Base-by-base conservation (phyloP, 352 stramenopile genomes). In the Phytophthora pinifolia region DNA sequence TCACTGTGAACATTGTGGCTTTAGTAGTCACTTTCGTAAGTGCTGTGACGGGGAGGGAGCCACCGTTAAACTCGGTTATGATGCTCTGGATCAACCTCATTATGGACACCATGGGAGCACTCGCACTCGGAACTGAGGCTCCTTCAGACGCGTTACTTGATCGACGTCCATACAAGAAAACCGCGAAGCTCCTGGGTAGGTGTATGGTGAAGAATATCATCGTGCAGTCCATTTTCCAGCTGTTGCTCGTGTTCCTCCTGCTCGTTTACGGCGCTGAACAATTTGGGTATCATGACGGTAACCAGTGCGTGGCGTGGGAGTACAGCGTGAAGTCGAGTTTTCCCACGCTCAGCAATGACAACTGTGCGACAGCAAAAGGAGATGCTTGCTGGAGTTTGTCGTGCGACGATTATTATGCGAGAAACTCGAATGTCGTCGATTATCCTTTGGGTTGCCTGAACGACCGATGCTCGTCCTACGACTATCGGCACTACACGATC, bases 401-500 rank as follows among this genome's bases (percentile, higher is more conserved):
- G 30, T 92, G 79, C 36, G 62, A 77, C 1, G 67, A 89, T 50
- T 97, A 93, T 50, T 97, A 92, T 54, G 60, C 56, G 33, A 48
- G 75, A 6, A 58, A 59, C 12, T 60, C 75, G 6, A 54, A 36
- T 0, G 32, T 68, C 6, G 31, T 54, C 6, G 67, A 88, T 35
- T 87, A 80, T 31, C 83, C 83, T 5, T 31, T 68, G 1, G 56
- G 54, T 7, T 92, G 80, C 42, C 46, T 92, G 25, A 61, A 85
- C 17, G 14, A 46, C 10, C 67, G 55, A 27, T 93, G 83, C 45
- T 9, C 46, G 15, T 13, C 59, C 38, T 79, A 95, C 81, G 72
- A 96, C 66, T 93, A 91, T 41, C 70, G 87, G 31, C 97, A 99
- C 75, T 98, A 97, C 71, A 98, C 96, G 4, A 75, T 99, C 43